These are phyloP conservation scores for Colletotrichum graminicola DNA, from an alignment of 2,329 filamentous ascomycete species.

Conservation along the genomic window DNA sequence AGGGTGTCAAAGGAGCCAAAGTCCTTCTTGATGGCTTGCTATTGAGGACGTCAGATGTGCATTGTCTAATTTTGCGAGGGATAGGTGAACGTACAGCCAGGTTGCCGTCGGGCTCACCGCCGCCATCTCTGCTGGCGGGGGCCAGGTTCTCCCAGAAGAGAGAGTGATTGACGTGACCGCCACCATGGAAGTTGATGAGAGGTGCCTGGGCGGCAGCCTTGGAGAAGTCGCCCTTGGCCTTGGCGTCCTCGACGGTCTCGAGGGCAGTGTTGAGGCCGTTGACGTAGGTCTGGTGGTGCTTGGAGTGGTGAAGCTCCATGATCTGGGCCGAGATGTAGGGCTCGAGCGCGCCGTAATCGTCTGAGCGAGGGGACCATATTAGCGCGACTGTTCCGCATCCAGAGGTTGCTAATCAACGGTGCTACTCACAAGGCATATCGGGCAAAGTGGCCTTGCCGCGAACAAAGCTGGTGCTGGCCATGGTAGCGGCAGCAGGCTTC, in stretches of 20 bases:
- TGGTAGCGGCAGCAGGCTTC: conserved; percentile 69
- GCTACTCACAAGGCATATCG: conserved; percentile 74
- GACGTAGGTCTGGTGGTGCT: conserved; percentile 95
- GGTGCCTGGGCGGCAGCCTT: conserved; percentile 64
- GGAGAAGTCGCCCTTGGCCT: conserved; percentile 70
- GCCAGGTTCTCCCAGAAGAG: conserved; percentile 89
- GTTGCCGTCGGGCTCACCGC: conserved; percentile 71
- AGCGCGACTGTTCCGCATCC: neutral
- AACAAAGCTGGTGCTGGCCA: conserved; percentile 81
- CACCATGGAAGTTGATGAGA: conserved; percentile 82
- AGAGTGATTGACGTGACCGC: conserved; percentile 88
- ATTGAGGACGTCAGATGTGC: conserved; percentile 3
- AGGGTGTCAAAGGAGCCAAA: conserved; percentile 77
- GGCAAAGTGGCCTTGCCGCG: conserved; percentile 94
- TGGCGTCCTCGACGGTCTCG: conserved; percentile 76
- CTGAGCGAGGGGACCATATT: conserved; percentile 59
- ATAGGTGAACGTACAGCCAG: conserved; percentile 63
- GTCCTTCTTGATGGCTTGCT: conserved; percentile 71
- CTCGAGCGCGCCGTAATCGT: conserved; percentile 97
- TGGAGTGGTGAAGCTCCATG: conserved; percentile 96
- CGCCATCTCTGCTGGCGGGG: conserved; percentile 71
- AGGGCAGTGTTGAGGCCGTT: conserved; percentile 86
- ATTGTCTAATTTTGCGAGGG: conserved; percentile 22
- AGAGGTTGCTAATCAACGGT: neutral
- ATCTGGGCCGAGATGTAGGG: conserved; percentile 86